A percentile compares a stretch with the other conserved stretches of the same genome.
Conservation (phyloP, 306 rosid genomes). For the Ochetophila trinervis region DNA sequence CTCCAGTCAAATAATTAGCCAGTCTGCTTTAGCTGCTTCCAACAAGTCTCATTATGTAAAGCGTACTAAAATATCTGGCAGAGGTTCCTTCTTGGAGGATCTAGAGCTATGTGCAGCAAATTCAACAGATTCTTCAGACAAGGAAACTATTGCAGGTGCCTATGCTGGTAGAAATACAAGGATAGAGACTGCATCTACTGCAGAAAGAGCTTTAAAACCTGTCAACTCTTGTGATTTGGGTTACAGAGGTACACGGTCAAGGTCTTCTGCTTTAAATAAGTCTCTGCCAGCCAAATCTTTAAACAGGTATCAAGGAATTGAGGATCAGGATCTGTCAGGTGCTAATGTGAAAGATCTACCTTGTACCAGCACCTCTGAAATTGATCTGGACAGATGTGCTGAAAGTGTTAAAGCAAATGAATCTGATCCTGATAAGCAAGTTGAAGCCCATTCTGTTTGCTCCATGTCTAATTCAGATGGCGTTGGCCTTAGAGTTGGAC, state of each 20-base stretch:
- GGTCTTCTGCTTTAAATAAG: constrained; percentile 15
- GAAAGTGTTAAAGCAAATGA: constrained; percentile 27
- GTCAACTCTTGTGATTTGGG: constrained; percentile 28
- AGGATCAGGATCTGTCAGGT: constrained; percentile 21
- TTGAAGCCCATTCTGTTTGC: constrained; percentile 27
- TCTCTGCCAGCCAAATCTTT: constrained; percentile 28
- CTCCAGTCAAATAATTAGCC: constrained; percentile 10
- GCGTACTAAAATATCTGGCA: constrained; percentile 24
- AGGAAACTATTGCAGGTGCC: constrained; percentile 27
- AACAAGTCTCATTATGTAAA: constrained; percentile 26
- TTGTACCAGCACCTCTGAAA: constrained; percentile 20
- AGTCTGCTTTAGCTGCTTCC: constrained; percentile 17
- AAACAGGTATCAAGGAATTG: constrained; percentile 18
- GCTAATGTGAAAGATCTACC: constrained; percentile 30
- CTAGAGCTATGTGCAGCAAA: constrained; percentile 26
- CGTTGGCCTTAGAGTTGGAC: constrained; percentile 31
- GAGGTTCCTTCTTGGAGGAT: constrained; percentile 28
- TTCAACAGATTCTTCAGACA: constrained; percentile 25
- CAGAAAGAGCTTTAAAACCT: constrained; percentile 28
- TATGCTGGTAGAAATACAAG: constrained; percentile 33
- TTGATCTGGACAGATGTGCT: constrained; percentile 24
- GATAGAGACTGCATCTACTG: constrained; percentile 24
- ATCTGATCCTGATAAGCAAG: constrained; percentile 22
- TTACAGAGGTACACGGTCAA: constrained; percentile 16
- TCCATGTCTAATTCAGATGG: constrained; percentile 24